Conservation (phyloP, 73 alveolate species). For the Breviolum minutum region DNA sequence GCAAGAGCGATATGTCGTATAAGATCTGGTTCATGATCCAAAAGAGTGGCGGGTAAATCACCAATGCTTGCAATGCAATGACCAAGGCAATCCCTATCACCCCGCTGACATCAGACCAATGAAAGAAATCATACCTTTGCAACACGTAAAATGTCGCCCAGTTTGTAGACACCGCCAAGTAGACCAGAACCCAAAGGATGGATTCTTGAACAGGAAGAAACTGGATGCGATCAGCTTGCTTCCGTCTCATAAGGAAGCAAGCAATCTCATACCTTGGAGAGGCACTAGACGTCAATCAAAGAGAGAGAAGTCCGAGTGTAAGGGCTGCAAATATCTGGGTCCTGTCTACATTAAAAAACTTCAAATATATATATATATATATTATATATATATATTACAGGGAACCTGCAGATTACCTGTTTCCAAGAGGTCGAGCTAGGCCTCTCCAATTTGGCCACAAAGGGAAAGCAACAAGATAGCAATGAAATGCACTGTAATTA, state of each 20-base stretch:
- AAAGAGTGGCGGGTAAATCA: constrained; percentile 18
- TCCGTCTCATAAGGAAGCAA: constrained; percentile 3
- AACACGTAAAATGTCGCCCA: background rate
- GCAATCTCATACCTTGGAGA: constrained; percentile 8
- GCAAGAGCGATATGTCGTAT: background rate
- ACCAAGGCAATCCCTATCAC: background rate
- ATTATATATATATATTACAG: no score
- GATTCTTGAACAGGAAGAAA: constrained; percentile 41
- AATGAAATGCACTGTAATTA: no score
- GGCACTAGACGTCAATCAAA: background rate
- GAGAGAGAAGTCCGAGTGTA: background rate
- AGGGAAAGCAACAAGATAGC: no score
- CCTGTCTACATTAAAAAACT: no score
- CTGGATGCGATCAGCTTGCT: background rate
- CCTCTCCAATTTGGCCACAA: no score
- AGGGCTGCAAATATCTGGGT: background rate
- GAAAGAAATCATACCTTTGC: background rate
- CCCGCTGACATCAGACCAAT: background rate
- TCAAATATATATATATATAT: no score
- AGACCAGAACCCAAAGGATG: constrained; percentile 31
- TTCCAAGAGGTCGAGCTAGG: no score
- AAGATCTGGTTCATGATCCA: constrained; percentile 30
- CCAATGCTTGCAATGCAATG: background rate
- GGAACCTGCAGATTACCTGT: no score
- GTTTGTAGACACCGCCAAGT: background rate